A percentile compares a stretch with the other conserved stretches of the same genome.
These are phyloP conservation scores for Colletotrichum melonis DNA, from an alignment of 2,329 filamentous ascomycete genomes.

Conservation along the genomic window DNA sequence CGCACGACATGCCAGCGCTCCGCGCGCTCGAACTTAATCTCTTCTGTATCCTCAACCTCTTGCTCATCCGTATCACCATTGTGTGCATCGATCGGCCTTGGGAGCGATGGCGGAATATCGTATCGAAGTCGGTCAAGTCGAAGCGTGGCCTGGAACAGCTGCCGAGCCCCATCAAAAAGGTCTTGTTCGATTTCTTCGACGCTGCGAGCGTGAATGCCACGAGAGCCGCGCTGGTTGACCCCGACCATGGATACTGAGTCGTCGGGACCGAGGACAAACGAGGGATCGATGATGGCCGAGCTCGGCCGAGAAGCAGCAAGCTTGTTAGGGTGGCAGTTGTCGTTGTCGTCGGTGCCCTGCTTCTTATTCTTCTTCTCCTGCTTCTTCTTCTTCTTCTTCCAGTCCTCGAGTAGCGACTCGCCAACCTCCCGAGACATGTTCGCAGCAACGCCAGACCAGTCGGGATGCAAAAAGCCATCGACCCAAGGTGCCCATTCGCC, in stretches of 20 bases:
- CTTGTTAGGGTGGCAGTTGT: not conserved
- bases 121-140: too few relatives aligned
- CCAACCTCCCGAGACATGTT: not conserved
- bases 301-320: not conserved
- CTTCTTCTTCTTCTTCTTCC: not conserved
- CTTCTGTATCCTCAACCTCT: not conserved
- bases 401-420: not conserved
- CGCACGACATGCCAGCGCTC: not conserved
- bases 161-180: too few relatives aligned
- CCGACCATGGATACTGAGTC: not conserved
- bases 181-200: too few relatives aligned
- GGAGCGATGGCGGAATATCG: too few relatives aligned
- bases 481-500: not conserved
- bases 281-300: not conserved
- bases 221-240: not conserved
- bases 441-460: not conserved
- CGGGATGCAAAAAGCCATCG: not conserved
- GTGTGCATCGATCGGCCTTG: too few relatives aligned
- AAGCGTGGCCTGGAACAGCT: too few relatives aligned
- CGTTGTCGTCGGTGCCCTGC: not conserved
- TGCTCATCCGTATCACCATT: not conserved
- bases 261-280: not conserved
- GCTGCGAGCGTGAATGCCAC: not conserved
- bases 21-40: not conserved
- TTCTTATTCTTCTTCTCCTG: conserved; percentile 35